phyloP scores from a whole-genome alignment of 1,284 basidiomycete genomes.

The Malassezia dermatis region DNA sequence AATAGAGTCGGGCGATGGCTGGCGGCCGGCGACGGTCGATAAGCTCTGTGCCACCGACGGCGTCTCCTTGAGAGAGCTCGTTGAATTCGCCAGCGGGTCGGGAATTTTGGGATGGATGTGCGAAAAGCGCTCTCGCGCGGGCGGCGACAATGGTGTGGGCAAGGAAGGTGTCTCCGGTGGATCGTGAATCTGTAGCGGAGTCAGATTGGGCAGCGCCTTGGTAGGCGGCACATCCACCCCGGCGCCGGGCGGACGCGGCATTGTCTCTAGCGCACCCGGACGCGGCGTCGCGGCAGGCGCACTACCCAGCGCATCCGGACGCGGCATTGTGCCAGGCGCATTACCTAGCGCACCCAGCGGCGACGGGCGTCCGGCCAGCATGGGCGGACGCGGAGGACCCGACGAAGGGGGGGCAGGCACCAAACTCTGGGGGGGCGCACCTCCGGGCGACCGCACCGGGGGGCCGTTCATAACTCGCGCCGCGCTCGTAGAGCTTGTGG shows the following conservation, averaged over 20 bases:
- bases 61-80: not conserved
- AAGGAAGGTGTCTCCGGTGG: not conserved
- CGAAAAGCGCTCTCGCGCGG: not conserved
- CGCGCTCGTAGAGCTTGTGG: not conserved
- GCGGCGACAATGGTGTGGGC: not conserved
- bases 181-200: not conserved
- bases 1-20: constrained; percentile 18
- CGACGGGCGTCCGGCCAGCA: not conserved
- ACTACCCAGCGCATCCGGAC: not conserved
- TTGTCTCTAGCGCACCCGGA: not conserved
- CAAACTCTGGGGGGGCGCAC: not conserved
- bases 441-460: not conserved
- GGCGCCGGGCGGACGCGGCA: not conserved
- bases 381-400: not conserved
- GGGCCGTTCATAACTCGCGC: too few species aligned
- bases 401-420: not conserved
- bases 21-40: constrained; percentile 35
- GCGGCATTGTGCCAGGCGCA: not conserved
- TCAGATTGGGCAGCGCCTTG: not conserved
- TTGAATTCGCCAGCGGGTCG: not conserved
- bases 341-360: not conserved
- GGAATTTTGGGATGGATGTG: constrained; percentile 9
- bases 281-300: not conserved
- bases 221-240: not conserved
- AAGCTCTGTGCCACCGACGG: constrained; percentile 12